phyloP scores from a whole-genome alignment of 495 filamentous ascomycete species.

The Annulohypoxylon bovei region DNA sequence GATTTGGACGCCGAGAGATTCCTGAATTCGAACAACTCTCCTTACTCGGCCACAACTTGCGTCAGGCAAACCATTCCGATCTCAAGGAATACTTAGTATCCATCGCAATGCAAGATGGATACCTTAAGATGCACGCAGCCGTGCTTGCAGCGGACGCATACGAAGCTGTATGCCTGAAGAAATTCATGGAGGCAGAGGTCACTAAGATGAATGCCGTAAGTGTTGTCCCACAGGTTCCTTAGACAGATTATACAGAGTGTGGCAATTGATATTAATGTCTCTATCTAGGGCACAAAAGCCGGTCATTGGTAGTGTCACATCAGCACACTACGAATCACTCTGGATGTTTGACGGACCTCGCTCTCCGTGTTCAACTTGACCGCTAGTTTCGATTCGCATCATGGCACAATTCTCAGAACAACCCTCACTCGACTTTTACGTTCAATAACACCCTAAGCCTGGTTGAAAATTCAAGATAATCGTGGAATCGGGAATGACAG shows the following conservation, averaged over 20 bases:
- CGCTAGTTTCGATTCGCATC: neutral
- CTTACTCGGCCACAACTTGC: neutral
- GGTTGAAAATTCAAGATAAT: no score
- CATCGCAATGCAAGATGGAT: neutral
- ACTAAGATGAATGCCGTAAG: neutral
- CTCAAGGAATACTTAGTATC: neutral
- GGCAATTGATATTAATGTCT: neutral
- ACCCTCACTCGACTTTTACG: neutral
- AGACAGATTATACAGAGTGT: neutral
- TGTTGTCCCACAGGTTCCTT: neutral
- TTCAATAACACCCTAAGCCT: no score
- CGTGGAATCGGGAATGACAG: no score
- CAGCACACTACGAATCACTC: neutral
- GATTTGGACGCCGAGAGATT: neutral
- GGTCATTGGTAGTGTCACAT: neutral
- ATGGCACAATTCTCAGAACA: neutral
- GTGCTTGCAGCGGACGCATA: constrained; percentile 1
- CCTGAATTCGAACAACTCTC: neutral
- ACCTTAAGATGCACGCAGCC: neutral
- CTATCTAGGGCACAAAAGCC: neutral
- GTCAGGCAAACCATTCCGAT: neutral
- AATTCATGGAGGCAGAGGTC: neutral
- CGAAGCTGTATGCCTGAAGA: neutral
- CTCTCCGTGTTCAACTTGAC: neutral
- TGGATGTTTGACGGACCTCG: neutral